Conservation (phyloP, 225 moss, liverwort and hornwort species). For the Neckera pumila region DNA sequence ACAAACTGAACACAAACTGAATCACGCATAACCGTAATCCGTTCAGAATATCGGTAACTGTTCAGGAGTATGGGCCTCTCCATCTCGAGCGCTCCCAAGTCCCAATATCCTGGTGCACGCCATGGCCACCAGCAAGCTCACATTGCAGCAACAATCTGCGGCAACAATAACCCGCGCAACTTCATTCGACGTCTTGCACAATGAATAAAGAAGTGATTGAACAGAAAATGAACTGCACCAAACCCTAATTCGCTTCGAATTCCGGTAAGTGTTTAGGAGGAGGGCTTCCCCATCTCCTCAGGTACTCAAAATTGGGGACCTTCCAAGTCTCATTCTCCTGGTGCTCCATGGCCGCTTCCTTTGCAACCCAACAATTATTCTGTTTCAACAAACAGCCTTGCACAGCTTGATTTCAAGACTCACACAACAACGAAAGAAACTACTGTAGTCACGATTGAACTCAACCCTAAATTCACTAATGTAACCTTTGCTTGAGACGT, state of each 20-base stretch:
- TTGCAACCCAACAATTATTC: background rate
- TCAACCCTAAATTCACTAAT: background rate
- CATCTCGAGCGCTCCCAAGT: too few species aligned
- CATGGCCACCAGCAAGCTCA: background rate
- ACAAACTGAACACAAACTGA: background rate
- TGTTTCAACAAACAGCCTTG: background rate
- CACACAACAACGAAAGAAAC: background rate
- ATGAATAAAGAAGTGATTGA: background rate
- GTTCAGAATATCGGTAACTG: background rate
- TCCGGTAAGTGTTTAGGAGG: background rate
- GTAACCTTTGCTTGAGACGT: background rate
- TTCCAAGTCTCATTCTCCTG: background rate
- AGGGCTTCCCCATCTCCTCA: background rate
- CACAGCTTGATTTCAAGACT: background rate
- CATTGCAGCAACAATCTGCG: background rate
- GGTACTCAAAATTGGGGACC: background rate
- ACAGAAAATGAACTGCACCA: background rate
- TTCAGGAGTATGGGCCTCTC: too few species aligned
- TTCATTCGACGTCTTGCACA: background rate
- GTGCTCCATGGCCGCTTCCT: background rate
- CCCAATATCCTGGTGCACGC: background rate
- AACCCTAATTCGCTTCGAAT: background rate
- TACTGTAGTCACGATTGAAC: background rate
- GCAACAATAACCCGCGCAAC: background rate
- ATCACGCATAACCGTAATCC: background rate